Conservation (phyloP, 164 flowering plant species). For the Platanus orientalis region DNA sequence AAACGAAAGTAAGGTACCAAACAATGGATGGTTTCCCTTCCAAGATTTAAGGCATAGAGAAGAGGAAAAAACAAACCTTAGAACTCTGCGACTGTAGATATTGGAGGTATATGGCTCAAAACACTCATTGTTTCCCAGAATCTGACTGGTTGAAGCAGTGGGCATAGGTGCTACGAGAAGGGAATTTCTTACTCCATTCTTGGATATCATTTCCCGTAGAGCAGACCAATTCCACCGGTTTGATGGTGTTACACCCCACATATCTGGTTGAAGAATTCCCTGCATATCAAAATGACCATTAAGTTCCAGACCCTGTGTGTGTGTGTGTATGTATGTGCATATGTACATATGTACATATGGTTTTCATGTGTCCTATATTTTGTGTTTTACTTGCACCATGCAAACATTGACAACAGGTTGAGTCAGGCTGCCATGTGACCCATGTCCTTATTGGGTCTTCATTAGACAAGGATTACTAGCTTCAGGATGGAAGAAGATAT, state of each 20-base stretch:
- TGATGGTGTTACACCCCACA: constrained; percentile 73
- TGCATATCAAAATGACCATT: constrained; percentile 18
- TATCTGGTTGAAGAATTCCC: constrained; percentile 79
- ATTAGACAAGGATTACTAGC: too few species aligned
- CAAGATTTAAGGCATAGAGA: not conserved
- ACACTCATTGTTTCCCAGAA: constrained; percentile 81
- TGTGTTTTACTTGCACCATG: too few species aligned
- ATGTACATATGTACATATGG: too few species aligned
- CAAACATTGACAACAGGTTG: too few species aligned
- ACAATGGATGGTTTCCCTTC: not conserved
- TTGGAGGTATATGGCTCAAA: constrained; percentile 88
- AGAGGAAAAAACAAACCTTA: constrained; percentile 35
- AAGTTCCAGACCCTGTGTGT: not conserved
- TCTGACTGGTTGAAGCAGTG: constrained; percentile 85
- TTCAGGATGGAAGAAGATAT: too few species aligned
- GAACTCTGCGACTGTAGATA: constrained; percentile 70
- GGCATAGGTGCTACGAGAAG: constrained; percentile 90
- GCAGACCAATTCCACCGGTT: constrained; percentile 63
- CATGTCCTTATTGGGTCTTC: too few species aligned
- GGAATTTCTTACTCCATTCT: constrained; percentile 64
- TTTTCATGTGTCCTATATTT: too few species aligned
- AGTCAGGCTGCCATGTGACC: too few species aligned
- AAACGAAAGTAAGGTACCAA: not conserved
- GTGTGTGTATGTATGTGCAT: too few species aligned
- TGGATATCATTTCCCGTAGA: constrained; percentile 43